A percentile compares a stretch with the other conserved stretches of the same genome.
These are phyloP conservation scores for Eucommia ulmoides DNA, from an alignment of 257 asterid genomes.

Conservation along the genomic window DNA sequence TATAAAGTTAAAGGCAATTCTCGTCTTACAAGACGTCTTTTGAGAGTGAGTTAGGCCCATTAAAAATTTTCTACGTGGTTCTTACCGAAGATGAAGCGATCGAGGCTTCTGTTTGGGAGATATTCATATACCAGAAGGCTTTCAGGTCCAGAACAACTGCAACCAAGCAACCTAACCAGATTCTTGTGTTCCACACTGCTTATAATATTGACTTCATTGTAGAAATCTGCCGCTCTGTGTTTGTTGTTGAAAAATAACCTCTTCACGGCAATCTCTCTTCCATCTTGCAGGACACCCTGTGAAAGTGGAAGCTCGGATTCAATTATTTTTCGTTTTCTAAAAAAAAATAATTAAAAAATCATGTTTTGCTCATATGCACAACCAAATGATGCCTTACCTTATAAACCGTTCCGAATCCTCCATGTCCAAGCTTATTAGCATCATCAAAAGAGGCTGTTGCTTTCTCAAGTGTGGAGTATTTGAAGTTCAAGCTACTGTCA, in stretches of 20 bases:
- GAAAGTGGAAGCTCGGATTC: too few species aligned
- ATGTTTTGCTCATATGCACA: too few species aligned
- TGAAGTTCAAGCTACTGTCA: slow-evolving; percentile 85
- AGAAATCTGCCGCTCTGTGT: slow-evolving; percentile 86
- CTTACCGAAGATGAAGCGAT: slow-evolving; percentile 65
- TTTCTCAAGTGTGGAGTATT: slow-evolving; percentile 78
- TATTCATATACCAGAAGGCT: slow-evolving; percentile 82
- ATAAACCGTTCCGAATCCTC: slow-evolving; percentile 92
- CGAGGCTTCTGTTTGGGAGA: slow-evolving; percentile 67
- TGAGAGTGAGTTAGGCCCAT: too few species aligned
- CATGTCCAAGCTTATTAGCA: slow-evolving; percentile 86
- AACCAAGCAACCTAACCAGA: slow-evolving; percentile 71
- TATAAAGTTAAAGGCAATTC: too few species aligned
- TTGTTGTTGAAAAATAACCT: slow-evolving; percentile 82
- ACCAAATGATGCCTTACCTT: slow-evolving; percentile 50
- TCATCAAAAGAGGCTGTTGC: slow-evolving; percentile 70
- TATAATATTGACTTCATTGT: slow-evolving; percentile 83
- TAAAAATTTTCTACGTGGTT: too few species aligned
- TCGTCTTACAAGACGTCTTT: too few species aligned
- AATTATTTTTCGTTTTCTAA: too few species aligned
- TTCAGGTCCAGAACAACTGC: slow-evolving; percentile 88
- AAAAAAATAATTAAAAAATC: too few species aligned
- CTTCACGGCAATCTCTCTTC: slow-evolving; percentile 91
- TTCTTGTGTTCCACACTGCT: slow-evolving; percentile 91
- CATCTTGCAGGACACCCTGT: slow-evolving; percentile 80